A percentile compares a stretch with the other conserved stretches of the same genome.
Evolutionary conservation across 2,329 filamentous ascomycete species (phyloP).

Genomic region (Ophiocordyceps camponoti-rufipedis): DNA sequence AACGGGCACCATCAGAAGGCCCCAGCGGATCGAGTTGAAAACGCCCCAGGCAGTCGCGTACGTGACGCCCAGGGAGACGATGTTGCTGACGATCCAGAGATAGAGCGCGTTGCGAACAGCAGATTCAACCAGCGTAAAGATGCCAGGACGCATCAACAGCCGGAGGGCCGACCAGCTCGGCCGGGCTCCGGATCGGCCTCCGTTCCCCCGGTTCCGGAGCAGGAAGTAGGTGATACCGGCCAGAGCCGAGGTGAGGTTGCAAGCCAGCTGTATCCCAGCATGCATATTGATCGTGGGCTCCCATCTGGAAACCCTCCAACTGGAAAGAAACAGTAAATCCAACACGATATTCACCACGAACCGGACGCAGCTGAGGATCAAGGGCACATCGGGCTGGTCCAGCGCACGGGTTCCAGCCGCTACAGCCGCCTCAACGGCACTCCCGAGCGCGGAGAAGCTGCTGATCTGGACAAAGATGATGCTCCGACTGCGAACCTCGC

Average conservation of each 20-base stretch:
- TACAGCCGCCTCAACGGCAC: conserved; percentile 44
- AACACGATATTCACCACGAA: conserved; percentile 49
- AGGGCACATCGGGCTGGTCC: conserved; percentile 50
- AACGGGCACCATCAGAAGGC: conserved; percentile 56
- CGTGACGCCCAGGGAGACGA: conserved; percentile 41
- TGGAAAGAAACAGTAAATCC: conserved; percentile 48
- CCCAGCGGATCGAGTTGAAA: conserved; percentile 60
- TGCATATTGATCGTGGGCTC: conserved; percentile 45
- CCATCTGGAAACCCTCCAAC: conserved; percentile 36
- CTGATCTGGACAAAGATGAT: conserved; percentile 47
- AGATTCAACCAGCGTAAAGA: conserved; percentile 44
- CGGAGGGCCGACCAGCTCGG: conserved; percentile 25
- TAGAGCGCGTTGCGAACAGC: conserved; percentile 51
- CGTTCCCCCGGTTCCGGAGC: conserved; percentile 8
- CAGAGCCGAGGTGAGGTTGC: conserved; percentile 35
- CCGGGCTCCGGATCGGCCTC: background rate
- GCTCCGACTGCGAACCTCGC: conserved; percentile 33
- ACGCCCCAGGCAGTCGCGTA: conserved; percentile 59
- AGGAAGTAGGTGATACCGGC: conserved; percentile 43
- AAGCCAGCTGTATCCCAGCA: conserved; percentile 42
- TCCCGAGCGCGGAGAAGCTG: conserved; percentile 42
- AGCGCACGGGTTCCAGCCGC: conserved; percentile 42
- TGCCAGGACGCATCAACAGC: conserved; percentile 35
- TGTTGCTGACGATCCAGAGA: conserved; percentile 48
- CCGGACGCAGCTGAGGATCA: conserved; percentile 45